Conservation (phyloP, 1,284 basidiomycete genomes). For the Cutaneotrichosporon arboriforme region DNA sequence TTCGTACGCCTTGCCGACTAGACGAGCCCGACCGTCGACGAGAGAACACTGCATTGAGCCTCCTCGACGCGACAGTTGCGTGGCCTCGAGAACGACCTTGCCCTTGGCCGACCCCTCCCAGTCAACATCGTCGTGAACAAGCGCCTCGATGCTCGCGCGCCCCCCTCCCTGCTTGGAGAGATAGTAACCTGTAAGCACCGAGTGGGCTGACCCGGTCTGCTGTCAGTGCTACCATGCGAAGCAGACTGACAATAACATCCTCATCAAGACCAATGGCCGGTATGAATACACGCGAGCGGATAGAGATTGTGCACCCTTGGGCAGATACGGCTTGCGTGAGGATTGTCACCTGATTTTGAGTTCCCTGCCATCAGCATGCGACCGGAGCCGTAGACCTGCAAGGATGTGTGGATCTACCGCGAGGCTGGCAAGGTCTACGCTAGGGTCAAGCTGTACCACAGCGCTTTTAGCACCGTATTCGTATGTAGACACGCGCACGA, state of each 20-base stretch:
- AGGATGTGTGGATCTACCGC: conserved; percentile 2
- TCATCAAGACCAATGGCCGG: conserved; percentile 29
- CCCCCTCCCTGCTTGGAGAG: conserved; percentile 11
- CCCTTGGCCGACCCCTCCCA: not conserved
- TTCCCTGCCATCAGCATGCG: not conserved
- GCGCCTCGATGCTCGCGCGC: not conserved
- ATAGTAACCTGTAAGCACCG: conserved; percentile 35
- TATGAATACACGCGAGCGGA: conserved; percentile 29
- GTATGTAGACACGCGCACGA: conserved; percentile 7
- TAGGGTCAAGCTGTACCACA: conserved; percentile 3
- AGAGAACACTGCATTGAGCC: conserved; percentile 11
- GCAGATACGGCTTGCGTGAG: conserved; percentile 6
- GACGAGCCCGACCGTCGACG: conserved; percentile 7
- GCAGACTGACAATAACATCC: conserved; percentile 35
- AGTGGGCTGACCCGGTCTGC: conserved; percentile 37
- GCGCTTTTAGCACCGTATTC: conserved; percentile 4
- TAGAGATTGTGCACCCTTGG: not conserved
- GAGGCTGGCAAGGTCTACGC: conserved; percentile 2
- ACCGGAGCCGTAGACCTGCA: not conserved
- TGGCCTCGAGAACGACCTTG: conserved; percentile 8
- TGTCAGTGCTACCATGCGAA: not conserved
- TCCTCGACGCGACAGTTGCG: conserved; percentile 11
- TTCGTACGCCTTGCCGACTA: conserved; percentile 7
- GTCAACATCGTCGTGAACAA: not conserved
- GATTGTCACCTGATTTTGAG: conserved; percentile 1